phyloP scores from a whole-genome alignment of 352 stramenopile species.

The Phytopythium montanum region DNA sequence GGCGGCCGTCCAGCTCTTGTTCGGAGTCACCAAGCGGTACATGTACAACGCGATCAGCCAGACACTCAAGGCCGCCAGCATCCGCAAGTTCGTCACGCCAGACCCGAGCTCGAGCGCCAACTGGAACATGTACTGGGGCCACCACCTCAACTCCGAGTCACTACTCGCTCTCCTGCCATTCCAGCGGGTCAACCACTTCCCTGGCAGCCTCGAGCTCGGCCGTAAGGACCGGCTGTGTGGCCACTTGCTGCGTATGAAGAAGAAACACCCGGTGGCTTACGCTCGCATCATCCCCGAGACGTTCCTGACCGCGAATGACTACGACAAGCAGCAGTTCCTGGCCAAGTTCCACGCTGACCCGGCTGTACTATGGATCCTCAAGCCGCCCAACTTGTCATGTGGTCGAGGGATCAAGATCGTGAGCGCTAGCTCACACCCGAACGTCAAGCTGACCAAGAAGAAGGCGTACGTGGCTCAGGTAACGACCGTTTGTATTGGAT shows the following conservation, averaged over 20 bases:
- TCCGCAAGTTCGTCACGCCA: constrained; percentile 27
- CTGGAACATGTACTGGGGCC: constrained; percentile 77
- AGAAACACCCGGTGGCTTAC: constrained; percentile 50
- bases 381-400: constrained; percentile 75
- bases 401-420: constrained; percentile 77
- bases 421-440: constrained; percentile 27
- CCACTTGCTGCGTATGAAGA: constrained; percentile 60
- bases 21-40: constrained; percentile 65
- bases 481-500: too few species aligned
- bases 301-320: constrained; percentile 65
- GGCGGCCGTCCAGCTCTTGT: constrained; percentile 32
- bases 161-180: constrained; percentile 39
- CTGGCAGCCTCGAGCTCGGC: constrained; percentile 70
- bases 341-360: constrained; percentile 37
- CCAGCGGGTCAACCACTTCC: constrained; percentile 74
- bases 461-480: constrained; percentile 68
- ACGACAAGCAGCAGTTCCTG: constrained; percentile 65
- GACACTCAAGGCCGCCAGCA: constrained; percentile 37
- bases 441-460: constrained; percentile 62
- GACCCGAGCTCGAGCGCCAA: constrained; percentile 15
- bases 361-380: constrained; percentile 70
- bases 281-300: constrained; percentile 63
- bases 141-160: constrained; percentile 50
- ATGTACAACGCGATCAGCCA: constrained; percentile 77
- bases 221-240: constrained; percentile 68